phyloP scores from a whole-genome alignment of 768 basidiomycete genomes.

The Termitomyces sp. region DNA sequence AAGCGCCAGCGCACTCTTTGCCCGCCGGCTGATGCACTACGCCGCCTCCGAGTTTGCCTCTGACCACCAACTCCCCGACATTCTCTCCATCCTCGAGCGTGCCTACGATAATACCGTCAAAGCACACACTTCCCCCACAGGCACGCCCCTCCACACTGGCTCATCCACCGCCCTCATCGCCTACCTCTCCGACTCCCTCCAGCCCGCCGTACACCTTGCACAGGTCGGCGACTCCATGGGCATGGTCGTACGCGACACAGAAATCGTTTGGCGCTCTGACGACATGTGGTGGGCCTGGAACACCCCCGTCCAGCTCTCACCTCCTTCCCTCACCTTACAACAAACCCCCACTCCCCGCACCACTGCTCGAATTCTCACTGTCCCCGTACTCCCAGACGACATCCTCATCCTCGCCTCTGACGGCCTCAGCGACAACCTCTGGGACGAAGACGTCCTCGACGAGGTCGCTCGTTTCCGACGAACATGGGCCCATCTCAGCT shows the following conservation, averaged over 20 bases:
- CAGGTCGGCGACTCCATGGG: constrained; percentile 88
- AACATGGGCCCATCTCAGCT: constrained; percentile 5
- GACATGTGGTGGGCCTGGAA: constrained; percentile 88
- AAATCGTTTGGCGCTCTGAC: constrained; percentile 78
- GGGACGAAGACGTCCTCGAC: constrained; percentile 84
- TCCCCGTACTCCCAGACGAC: constrained; percentile 67
- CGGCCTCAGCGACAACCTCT: constrained; percentile 81
- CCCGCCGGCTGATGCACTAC: constrained; percentile 80
- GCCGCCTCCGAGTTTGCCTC: constrained; percentile 50
- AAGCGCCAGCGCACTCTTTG: constrained; percentile 51
- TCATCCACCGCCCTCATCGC: constrained; percentile 68
- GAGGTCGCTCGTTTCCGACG: constrained; percentile 56
- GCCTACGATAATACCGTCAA: constrained; percentile 64
- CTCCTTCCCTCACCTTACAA: too few species aligned
- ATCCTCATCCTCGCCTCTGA: constrained; percentile 80
- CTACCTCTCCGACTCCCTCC: constrained; percentile 41
- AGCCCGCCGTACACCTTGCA: constrained; percentile 70
- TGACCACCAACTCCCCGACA: constrained; percentile 59
- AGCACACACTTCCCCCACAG: constrained; percentile 41
- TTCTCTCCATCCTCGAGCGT: constrained; percentile 61
- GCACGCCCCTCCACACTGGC: constrained; percentile 44
- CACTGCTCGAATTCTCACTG: constrained; percentile 62
- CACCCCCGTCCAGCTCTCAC: constrained; percentile 40
- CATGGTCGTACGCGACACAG: constrained; percentile 74
- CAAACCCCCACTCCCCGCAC: constrained; percentile 18